Evolutionary conservation across 768 basidiomycete species (phyloP).

Genomic region (Leccinum imitatum): DNA sequence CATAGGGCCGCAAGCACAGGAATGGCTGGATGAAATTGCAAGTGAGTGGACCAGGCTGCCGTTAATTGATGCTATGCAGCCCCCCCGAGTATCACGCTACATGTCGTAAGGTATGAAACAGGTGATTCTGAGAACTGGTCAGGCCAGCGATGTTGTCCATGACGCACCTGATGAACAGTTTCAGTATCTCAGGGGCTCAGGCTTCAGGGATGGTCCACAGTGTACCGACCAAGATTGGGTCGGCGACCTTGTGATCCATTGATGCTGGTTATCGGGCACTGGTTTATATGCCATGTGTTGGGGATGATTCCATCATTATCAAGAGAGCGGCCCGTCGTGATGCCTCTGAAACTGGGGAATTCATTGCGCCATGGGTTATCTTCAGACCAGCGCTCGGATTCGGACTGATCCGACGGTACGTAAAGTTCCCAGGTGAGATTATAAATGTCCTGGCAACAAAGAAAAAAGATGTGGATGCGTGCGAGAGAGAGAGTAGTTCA

Average conservation of each 20-base stretch:
- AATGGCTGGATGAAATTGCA: background rate
- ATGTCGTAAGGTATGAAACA: constrained; percentile 7
- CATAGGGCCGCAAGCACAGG: background rate
- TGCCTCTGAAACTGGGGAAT: background rate
- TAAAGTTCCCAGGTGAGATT: background rate
- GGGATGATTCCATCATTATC: background rate
- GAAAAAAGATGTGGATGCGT: background rate
- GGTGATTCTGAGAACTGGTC: constrained; percentile 5
- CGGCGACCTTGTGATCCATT: background rate
- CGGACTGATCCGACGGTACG: background rate
- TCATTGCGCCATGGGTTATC: background rate
- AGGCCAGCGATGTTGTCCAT: background rate
- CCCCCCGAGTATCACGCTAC: background rate
- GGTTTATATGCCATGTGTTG: background rate
- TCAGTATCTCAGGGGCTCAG: background rate
- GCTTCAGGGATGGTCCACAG: background rate
- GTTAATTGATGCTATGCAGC: background rate
- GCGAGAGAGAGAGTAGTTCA: background rate
- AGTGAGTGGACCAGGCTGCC: background rate
- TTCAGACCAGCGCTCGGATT: background rate
- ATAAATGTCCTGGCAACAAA: background rate
- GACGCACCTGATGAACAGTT: background rate
- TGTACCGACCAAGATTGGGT: background rate
- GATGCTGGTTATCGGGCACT: background rate
- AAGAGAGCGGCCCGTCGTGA: background rate